Percentiles rank a stretch among this genome's conserved stretches.
These are phyloP conservation scores for Lodderomyces theae DNA, from an alignment of 1,139 yeast genomes.

Conservation along the genomic window DNA sequence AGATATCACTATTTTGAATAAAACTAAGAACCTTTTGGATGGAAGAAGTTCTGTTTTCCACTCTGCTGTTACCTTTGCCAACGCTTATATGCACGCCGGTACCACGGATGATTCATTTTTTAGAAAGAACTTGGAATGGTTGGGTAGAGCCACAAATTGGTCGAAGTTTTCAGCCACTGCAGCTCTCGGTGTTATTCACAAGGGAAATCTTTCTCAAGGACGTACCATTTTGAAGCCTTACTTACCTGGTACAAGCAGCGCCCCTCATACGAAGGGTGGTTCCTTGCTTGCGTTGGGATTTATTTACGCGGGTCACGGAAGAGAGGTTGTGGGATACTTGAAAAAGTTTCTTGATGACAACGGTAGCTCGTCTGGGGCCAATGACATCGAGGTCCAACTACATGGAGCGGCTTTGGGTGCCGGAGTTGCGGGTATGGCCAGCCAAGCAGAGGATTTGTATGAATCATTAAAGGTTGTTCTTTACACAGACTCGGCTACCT, in stretches of 20 bases:
- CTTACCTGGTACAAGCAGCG: slow-evolving; percentile 77
- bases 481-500: slow-evolving; percentile 87
- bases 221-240: slow-evolving; percentile 85
- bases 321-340: slow-evolving; percentile 79
- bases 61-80: slow-evolving; percentile 91
- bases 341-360: slow-evolving; percentile 71
- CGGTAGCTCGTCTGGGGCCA: slow-evolving; percentile 62
- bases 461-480: slow-evolving; percentile 83
- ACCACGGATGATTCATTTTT: slow-evolving; percentile 94
- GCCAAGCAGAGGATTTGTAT: slow-evolving; percentile 69
- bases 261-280: slow-evolving; percentile 94
- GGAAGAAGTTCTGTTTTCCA: slow-evolving; percentile 94
- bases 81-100: slow-evolving; percentile 94
- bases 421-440: slow-evolving; percentile 97
- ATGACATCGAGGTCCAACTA: slow-evolving; percentile 79
- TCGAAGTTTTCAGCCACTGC: slow-evolving; percentile 98
- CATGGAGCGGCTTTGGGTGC: slow-evolving; percentile 97
- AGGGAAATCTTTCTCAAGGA: slow-evolving; percentile 92
- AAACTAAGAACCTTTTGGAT: slow-evolving; percentile 77
- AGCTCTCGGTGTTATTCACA: slow-evolving; percentile 95
- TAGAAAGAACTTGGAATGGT: slow-evolving; percentile 89
- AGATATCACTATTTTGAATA: slow-evolving; percentile 77
- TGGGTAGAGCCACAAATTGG: slow-evolving; percentile 97
- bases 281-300: slow-evolving; percentile 91
- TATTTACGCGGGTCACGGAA: slow-evolving; percentile 94